Evolutionary conservation across 768 basidiomycete genomes (phyloP), one percentile per base, ranked within the genome.

Genomic region (Boletus tomentosulus): DNA sequence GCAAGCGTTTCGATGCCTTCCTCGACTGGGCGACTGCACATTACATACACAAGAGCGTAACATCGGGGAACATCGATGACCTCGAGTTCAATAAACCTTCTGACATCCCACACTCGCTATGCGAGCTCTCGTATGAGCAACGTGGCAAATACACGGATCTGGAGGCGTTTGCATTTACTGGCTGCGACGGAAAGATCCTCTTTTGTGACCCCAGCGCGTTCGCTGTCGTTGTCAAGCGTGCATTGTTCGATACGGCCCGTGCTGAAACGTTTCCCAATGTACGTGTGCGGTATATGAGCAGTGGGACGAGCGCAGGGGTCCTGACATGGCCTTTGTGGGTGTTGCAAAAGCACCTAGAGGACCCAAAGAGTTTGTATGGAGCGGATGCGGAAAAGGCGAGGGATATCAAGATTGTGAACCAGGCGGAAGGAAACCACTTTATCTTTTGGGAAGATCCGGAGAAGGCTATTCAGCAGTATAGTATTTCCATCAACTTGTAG

Each of bases 381-480:
- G 25, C 22, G 0, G 51, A 44, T 10, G 65, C 65, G 15, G 62
- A 61, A 34, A 64, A 39, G 35, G 58, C 45, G 30, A 64, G 63
- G 30, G 63, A 66, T 9, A 48, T 66, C 54, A 50, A 58, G 45
- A 49, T 31, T 30, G 6, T 57, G 10, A 25, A 7, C 3, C 55
- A 64, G 16, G 30, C 44, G 8, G 62, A 64, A 39, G 63, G 63
- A 34, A 66, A 64, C 38, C 64, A 64, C 45, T 64, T 66, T 13
- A 16, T 60, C 24, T 66, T 61, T 41, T 64, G 62, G 63, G 62
- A 64, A 0, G 51, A 63, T 9, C 63, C 65, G 11, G 53, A 64
- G 58, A 57, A 51, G 46, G 58, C 62, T 24, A 57, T 66, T n/a
- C 41, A 54, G 28, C 58, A 62, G 11, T 64, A 55, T 30, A 33